Evolutionary conservation across 331 rosid genomes (phyloP), one percentile per base, ranked within the genome.

Genomic region (Acacia concinna): DNA sequence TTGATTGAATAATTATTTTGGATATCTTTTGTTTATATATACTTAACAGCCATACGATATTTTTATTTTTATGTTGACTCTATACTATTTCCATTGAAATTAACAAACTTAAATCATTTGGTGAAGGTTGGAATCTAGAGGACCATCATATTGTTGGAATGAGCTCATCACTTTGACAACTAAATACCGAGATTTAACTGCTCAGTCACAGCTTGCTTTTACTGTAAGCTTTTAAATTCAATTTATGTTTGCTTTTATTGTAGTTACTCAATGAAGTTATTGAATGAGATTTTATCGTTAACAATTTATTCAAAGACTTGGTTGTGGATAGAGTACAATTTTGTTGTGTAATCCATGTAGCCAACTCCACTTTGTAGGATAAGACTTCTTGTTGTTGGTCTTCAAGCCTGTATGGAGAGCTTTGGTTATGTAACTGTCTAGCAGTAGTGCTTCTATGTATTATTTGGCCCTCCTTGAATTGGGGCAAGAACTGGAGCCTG

Each of bases 101-200:
- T 85, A 17, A 59, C 79, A 32, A 76, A 59, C 59, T 81, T 11
- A 21, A 78, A 56, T 78, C 40, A 56, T 81, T 23, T 76, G 78
- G 57, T 83, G 75, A 78, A 96, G 99, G 89, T 81, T 96, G 92
- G 98, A 93, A 85, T 96, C 99, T 41, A 15, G 78, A 0, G 96
- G 96, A 75, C 96, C 96, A 28, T 80, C 89, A 7, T 95, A 74
- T 82, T 86, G 84, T 75, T 96, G 98, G 99, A 93, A 88, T 83
- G 97, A 96, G 82, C 90, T 90, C 71, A 87, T 93, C 75, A 96
- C 98, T 0, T 85, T 96, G 86, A 93, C 92, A 62, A 86, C 98
- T 10, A 96, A 96, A 75, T 96, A 96, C 77, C 90, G 96, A 51
- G 98, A 96, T 84, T 88, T 96, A 82, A 96, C 99, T 68, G 89